A percentile compares a stretch with the other conserved stretches of the same genome.
Evolutionary conservation across 2,329 filamentous ascomycete species (phyloP).

Genomic region (Myriosclerotinia scirpicola): DNA sequence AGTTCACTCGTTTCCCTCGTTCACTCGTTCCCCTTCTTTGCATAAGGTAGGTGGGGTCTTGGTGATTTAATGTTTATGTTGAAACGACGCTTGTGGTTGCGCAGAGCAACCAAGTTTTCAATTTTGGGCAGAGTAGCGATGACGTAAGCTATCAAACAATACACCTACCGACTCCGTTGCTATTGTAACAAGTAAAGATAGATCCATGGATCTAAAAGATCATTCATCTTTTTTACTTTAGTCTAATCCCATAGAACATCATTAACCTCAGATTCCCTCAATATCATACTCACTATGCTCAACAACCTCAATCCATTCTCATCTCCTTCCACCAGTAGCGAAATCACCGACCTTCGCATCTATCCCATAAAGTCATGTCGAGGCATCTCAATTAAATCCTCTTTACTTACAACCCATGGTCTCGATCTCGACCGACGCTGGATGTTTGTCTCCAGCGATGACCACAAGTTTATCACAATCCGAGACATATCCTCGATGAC

Average conservation of each 20-base stretch:
- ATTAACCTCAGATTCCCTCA: no score
- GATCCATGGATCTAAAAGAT: no score
- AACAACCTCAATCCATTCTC: slow-evolving; percentile 28
- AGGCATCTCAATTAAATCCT: slow-evolving; percentile 54
- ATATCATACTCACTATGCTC: slow-evolving; percentile 4
- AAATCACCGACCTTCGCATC: slow-evolving; percentile 47
- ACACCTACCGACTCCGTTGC: no score
- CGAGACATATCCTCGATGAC: slow-evolving; percentile 62
- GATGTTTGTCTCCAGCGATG: slow-evolving; percentile 59
- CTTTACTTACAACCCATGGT: slow-evolving; percentile 54
- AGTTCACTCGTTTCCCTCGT: neutral
- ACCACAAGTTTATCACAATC: slow-evolving; percentile 60
- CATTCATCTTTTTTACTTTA: no score
- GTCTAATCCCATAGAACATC: no score
- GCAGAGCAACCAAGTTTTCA: slow-evolving; percentile 18
- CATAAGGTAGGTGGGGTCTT: neutral
- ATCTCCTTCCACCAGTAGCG: slow-evolving; percentile 23
- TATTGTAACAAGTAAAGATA: no score
- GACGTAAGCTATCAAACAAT: slow-evolving; percentile 16
- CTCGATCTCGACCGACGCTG: slow-evolving; percentile 63
- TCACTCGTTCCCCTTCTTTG: slow-evolving; percentile 7
- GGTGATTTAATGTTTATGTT: slow-evolving; percentile 8
- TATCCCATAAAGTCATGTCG: slow-evolving; percentile 69
- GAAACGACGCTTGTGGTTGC: slow-evolving; percentile 5
- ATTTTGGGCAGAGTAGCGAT: neutral